A percentile compares a stretch with the other conserved stretches of the same genome.
Conservation (phyloP, 2,329 filamentous ascomycete genomes). For the Lachnellula occidentalis region DNA sequence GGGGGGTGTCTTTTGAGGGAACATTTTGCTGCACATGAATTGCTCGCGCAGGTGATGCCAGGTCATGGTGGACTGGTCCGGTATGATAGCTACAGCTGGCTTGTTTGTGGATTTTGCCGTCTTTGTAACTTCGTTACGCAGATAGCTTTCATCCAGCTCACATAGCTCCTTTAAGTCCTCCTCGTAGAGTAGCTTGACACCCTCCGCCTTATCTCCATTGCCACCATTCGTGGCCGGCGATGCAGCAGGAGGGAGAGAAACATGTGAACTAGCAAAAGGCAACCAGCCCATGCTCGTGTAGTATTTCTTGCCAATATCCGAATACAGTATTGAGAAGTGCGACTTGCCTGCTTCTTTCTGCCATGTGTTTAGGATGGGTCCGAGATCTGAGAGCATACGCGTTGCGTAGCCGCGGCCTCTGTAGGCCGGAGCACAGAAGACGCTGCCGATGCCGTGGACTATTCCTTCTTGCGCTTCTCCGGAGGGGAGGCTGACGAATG, state of each 20-base stretch:
- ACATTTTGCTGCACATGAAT: constrained; percentile 63
- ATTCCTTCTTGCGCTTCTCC: constrained; percentile 47
- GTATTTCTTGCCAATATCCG: constrained; percentile 78
- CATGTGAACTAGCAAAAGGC: constrained; percentile 64
- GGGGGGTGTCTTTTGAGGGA: constrained; percentile 44
- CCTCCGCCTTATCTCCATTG: constrained; percentile 9
- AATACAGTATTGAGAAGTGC: constrained; percentile 75
- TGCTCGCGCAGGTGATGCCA: constrained; percentile 83
- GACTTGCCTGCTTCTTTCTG: constrained; percentile 42
- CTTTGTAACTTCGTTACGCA: constrained; percentile 42
- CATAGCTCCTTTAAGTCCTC: constrained; percentile 56
- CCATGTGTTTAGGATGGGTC: constrained; percentile 46
- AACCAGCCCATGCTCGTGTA: constrained; percentile 76
- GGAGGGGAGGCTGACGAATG: constrained; percentile 40
- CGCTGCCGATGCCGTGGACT: constrained; percentile 71
- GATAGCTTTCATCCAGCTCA: constrained; percentile 54
- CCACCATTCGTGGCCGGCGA: constrained; percentile 30
- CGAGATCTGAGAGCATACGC: constrained; percentile 67
- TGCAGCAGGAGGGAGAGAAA: constrained; percentile 49
- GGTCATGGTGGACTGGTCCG: constrained; percentile 60
- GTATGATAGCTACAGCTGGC: constrained; percentile 55
- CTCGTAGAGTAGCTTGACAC: constrained; percentile 42
- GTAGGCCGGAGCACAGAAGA: constrained; percentile 66
- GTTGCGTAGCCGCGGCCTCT: constrained; percentile 71
- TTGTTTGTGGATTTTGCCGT: constrained; percentile 37